These are phyloP conservation scores for Lactarius sanguifluus DNA, from an alignment of 768 basidiomycete genomes.

Conservation along the genomic window DNA sequence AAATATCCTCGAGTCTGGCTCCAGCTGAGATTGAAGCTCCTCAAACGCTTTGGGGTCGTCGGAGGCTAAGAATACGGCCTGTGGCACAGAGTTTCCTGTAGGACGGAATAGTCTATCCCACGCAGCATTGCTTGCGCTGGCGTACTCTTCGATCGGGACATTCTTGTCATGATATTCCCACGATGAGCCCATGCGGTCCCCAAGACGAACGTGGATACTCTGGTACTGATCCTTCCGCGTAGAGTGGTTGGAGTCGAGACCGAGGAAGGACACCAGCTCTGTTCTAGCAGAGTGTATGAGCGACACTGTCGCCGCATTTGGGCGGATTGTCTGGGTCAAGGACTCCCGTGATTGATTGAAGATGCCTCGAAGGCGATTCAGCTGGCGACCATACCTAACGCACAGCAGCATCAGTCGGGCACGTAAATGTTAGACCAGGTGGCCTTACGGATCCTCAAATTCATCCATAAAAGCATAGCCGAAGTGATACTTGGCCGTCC, in stretches of 20 bases:
- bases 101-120: constrained; percentile 41
- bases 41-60: constrained; percentile 50
- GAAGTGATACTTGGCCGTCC: constrained; percentile 65
- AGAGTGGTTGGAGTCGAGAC: constrained; percentile 22
- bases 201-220: constrained; percentile 62
- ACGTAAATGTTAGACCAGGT: constrained; percentile 4
- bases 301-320: constrained; percentile 44
- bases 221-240: constrained; percentile 41
- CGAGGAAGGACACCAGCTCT: constrained; percentile 41
- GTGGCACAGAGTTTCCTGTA: constrained; percentile 31
- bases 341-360: constrained; percentile 50
- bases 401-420: not conserved
- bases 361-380: constrained; percentile 58
- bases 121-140: constrained; percentile 42
- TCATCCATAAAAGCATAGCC: constrained; percentile 53
- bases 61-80: constrained; percentile 58
- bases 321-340: constrained; percentile 52
- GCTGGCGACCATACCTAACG: constrained; percentile 50
- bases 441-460: constrained; percentile 63
- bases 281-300: constrained; percentile 52
- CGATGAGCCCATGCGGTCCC: constrained; percentile 52
- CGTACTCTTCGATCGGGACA: constrained; percentile 52
- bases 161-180: constrained; percentile 45
- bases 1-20: constrained; percentile 41
- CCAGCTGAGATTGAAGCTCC: constrained; percentile 45